Base-by-base conservation (phyloP, 179 eudicot species). In the Beta macrorhiza region DNA sequence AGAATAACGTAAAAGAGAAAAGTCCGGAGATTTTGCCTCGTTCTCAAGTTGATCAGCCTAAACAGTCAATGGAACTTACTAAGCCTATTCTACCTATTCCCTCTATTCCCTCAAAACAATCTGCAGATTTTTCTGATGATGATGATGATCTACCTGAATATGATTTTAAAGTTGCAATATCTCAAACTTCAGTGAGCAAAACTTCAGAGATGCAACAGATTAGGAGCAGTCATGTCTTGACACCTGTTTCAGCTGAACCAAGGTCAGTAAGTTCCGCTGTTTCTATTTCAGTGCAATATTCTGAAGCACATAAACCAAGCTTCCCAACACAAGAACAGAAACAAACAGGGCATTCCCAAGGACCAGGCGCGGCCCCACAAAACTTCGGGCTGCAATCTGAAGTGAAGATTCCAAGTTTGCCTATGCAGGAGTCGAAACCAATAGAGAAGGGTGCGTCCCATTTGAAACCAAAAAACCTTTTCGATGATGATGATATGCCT, bases 71-170 rank as follows among this genome's bases (percentile, higher is more conserved):
- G 78, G 87, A 81, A 63, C 42, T 70, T 15, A 20, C 61, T 20
- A 80, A 79, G 68, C 75, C 83, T 29, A 72, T 67, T 72, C n/a
- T 52, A 44, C 76, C 86, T 53, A 75, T 64, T 71, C 77, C 86
- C 75, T 65, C 78, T 73, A 72, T 77, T 58, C 64, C 44, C 53
- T 64, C 64, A 19, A 84, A 87, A 70, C 80, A 82, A 74, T 53
- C 83, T 53, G 63, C 42, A 5, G 65, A 81, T 69, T 25, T 77
- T 76, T 77, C 80, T 55, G 88, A 86, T 37, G 90, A 85, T 37
- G 90, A 88, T 59, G 97, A 93, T 82, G 97, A 92, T 87, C 92
- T 93, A 29, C 97, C 97, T 62, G 97, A 93, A 81, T 93, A 75
- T 84, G 93, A 93, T 85, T 93, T 93, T 74, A 74, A 74, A 63